phyloP scores from a whole-genome alignment of 2,329 filamentous ascomycete species.

The Diaporthe citriasiana region DNA sequence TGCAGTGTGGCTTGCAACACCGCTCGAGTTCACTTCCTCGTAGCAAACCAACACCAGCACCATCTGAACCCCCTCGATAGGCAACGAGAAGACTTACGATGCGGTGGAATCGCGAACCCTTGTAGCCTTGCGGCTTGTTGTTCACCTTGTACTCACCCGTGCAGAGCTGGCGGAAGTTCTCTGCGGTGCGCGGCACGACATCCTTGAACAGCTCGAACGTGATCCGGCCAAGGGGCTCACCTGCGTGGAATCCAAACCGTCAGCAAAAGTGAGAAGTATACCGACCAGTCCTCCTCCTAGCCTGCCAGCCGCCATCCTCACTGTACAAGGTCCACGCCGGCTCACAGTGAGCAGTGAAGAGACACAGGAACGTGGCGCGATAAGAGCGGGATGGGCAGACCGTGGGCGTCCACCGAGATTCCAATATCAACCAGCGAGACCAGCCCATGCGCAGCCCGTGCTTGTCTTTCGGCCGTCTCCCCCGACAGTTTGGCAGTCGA shows the following conservation, averaged over 20 bases:
- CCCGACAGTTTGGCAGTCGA: not conserved
- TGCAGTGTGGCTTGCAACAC: not conserved
- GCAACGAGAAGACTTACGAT: slow-evolving; percentile 72
- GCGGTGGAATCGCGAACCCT: slow-evolving; percentile 93
- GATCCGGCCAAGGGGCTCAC: slow-evolving; percentile 87
- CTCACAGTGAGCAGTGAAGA: not conserved
- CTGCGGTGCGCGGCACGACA: slow-evolving; percentile 87
- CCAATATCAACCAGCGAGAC: not conserved
- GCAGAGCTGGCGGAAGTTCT: slow-evolving; percentile 98
- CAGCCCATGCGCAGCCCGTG: not conserved
- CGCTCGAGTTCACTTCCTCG: too few relatives aligned
- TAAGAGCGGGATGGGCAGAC: not conserved
- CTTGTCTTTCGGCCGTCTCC: not conserved
- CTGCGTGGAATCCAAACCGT: slow-evolving; percentile 57
- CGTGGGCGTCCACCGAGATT: not conserved
- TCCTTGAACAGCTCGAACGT: slow-evolving; percentile 93
- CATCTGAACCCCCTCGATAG: not conserved
- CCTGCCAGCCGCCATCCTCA: not conserved
- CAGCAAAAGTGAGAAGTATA: not conserved
- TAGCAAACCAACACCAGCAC: not conserved
- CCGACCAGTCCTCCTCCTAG: too few relatives aligned
- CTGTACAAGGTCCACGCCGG: slow-evolving; percentile 24
- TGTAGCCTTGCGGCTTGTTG: slow-evolving; percentile 91
- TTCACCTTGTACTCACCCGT: slow-evolving; percentile 90
- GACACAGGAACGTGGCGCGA: not conserved